Base-by-base conservation (phyloP, 2,329 filamentous ascomycete species). In the Sporothrix dimorphospora region DNA sequence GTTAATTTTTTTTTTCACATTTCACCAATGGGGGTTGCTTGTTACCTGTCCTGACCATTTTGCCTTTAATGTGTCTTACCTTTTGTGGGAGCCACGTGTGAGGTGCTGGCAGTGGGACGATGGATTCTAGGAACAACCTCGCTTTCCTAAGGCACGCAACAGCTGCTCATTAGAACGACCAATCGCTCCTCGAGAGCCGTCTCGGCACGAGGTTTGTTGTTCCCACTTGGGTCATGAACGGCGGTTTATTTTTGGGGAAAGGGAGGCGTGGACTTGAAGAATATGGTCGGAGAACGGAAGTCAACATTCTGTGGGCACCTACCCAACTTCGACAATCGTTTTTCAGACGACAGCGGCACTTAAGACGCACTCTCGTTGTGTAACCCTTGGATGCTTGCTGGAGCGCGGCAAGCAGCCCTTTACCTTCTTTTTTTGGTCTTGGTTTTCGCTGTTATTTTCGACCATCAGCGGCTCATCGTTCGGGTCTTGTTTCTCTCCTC, bases 91-190 rank as follows among this genome's bases (percentile, higher is more conserved):
- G 14, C 27, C 16, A 21, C n/a, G 16, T 9, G 40, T 12, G 21
- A n/a, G 55, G 65, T 51, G 9, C 11, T 67, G 65, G 65, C 65
- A 67, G 27, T 67, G 65, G 65, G 65, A 67, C 65, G 65, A 67
- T 67, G 65, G 65, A 67, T 67, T 51, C 21, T 27, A n/a, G 65
- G 27, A 67, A 49, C 45, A 38, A 24, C 27, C 7, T 21, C 11
- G 27, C 38, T 16, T 49, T 51, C 30, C 45, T 38, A 24, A 38
- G 65, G 65, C 59, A 45, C 24, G 38, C 59, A 42, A 65, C 12
- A 42, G 21, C 21, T 65, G 21, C 38, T 65, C 38, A 16, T 19
- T 12, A 14, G 11, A 27, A 45, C 59, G 38, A 27, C 9, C 38
- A 4, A 8, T 21, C 59, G 12, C 21, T 27, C 42, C 21, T 63